Conservation (phyloP, 2,329 filamentous ascomycete species). For the Pseudogymnoascus sp. region DNA sequence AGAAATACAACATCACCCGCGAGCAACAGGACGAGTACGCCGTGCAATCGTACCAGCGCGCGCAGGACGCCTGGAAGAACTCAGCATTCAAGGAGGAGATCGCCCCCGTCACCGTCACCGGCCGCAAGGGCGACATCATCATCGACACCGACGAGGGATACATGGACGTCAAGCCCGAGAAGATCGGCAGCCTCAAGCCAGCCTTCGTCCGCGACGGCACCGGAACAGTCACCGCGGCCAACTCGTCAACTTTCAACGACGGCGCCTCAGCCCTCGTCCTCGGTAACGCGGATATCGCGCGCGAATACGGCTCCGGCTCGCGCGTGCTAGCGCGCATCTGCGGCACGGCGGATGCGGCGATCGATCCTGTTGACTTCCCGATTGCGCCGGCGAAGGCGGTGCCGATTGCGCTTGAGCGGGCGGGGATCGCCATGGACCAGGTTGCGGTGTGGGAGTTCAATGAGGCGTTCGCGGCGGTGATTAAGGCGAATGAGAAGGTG, state of each 20-base stretch:
- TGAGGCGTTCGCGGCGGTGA: constrained; percentile 92
- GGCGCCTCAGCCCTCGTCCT: constrained; percentile 85
- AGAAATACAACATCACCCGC: constrained; percentile 70
- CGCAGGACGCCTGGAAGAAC: constrained; percentile 79
- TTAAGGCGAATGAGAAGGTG: constrained; percentile 91
- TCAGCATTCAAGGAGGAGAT: constrained; percentile 85
- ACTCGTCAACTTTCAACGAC: constrained; percentile 89
- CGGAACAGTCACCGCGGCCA: constrained; percentile 88
- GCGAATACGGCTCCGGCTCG: constrained; percentile 67
- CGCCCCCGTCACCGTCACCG: constrained; percentile 74
- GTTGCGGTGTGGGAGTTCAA: constrained; percentile 98
- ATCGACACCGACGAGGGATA: constrained; percentile 83
- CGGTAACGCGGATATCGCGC: constrained; percentile 69
- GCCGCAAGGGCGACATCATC: constrained; percentile 72
- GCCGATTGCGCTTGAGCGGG: constrained; percentile 76
- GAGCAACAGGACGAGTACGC: constrained; percentile 89
- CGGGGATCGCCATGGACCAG: constrained; percentile 83
- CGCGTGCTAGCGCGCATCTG: constrained; percentile 82
- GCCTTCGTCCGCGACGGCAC: constrained; percentile 80
- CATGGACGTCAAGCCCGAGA: constrained; percentile 76
- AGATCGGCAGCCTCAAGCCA: constrained; percentile 77
- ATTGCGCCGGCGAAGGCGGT: constrained; percentile 88
- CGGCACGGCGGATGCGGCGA: constrained; percentile 77
- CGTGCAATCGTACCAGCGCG: constrained; percentile 78
- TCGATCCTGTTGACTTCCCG: constrained; percentile 89